phyloP scores from a whole-genome alignment of 2,329 filamentous ascomycete species.

The Diaporthe longicolla region DNA sequence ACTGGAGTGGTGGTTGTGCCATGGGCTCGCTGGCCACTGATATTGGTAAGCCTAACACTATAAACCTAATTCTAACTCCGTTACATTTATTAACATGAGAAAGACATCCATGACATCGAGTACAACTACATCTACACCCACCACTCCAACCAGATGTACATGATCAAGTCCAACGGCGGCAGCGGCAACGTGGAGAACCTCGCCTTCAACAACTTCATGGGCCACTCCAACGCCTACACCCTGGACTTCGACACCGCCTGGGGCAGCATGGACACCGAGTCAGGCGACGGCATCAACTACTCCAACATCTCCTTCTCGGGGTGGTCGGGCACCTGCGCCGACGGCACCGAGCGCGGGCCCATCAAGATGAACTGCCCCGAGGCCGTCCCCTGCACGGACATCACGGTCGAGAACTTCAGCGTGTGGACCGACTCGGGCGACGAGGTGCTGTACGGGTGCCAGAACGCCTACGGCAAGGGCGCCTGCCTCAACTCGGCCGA shows the following conservation, averaged over 20 bases:
- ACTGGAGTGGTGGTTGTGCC: conserved; percentile 67
- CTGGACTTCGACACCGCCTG: conserved; percentile 70
- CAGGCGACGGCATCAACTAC: conserved; percentile 66
- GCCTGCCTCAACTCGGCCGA: conserved; percentile 42
- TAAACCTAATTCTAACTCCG: no score
- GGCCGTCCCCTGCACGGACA: conserved; percentile 64
- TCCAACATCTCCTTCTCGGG: conserved; percentile 66
- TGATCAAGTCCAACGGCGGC: conserved; percentile 74
- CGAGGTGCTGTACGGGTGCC: conserved; percentile 47
- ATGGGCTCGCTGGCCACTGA: conserved; percentile 68
- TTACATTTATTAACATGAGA: no score
- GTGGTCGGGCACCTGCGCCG: conserved; percentile 67
- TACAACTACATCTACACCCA: conserved; percentile 72
- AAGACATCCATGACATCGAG: conserved; percentile 64
- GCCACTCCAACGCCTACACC: conserved; percentile 71
- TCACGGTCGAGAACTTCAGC: conserved; percentile 64
- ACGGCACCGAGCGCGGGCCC: conserved; percentile 66
- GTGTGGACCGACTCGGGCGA: conserved; percentile 65
- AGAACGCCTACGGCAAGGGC: conserved; percentile 45
- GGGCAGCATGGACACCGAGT: conserved; percentile 46
- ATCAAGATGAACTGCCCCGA: conserved; percentile 67
- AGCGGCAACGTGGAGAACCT: conserved; percentile 65
- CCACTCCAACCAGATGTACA: conserved; percentile 73
- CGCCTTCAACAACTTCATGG: conserved; percentile 71
- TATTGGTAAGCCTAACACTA: conserved; percentile 53